Evolutionary conservation across 106 monocot species (phyloP).

Genomic region (Phalaenopsis aphrodite): DNA sequence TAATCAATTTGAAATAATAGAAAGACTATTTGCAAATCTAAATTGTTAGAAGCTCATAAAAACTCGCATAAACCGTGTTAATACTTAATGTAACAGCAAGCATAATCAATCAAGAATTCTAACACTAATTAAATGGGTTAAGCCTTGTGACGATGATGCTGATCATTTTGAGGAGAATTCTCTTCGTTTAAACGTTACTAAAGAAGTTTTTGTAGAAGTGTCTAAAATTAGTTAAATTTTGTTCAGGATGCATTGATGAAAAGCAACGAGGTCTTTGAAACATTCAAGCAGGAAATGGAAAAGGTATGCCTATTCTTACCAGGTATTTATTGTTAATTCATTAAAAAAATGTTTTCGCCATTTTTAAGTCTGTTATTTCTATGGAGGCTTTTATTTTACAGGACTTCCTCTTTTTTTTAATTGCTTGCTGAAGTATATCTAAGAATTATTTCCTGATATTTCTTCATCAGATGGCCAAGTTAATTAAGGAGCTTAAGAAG

Average conservation of each 20-base stretch:
- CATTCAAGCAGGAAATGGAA: conserved; percentile 96
- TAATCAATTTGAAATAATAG: not conserved
- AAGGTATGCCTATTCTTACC: conserved; percentile 41
- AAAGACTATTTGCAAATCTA: not conserved
- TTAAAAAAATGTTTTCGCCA: not conserved
- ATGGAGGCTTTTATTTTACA: not conserved
- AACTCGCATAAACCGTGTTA: not conserved
- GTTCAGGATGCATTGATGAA: conserved; percentile 82
- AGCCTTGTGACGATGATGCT: not conserved
- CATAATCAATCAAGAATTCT: not conserved
- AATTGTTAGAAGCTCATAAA: not conserved
- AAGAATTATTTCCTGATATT: not conserved
- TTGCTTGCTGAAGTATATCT: not conserved
- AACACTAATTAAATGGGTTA: not conserved
- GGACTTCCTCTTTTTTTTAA: not conserved
- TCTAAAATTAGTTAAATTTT: conserved; percentile 4
- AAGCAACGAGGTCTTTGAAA: conserved; percentile 94
- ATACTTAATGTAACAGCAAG: not conserved
- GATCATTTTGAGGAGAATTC: not conserved
- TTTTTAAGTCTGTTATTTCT: not conserved
- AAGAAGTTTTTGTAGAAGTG: not conserved
- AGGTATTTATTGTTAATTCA: not conserved
- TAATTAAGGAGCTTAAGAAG: conserved; percentile 89
- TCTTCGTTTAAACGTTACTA: not conserved
- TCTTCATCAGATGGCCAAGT: conserved; percentile 70